phyloP scores from a whole-genome alignment of 2,329 filamentous ascomycete species.

The Fusarium sp. region DNA sequence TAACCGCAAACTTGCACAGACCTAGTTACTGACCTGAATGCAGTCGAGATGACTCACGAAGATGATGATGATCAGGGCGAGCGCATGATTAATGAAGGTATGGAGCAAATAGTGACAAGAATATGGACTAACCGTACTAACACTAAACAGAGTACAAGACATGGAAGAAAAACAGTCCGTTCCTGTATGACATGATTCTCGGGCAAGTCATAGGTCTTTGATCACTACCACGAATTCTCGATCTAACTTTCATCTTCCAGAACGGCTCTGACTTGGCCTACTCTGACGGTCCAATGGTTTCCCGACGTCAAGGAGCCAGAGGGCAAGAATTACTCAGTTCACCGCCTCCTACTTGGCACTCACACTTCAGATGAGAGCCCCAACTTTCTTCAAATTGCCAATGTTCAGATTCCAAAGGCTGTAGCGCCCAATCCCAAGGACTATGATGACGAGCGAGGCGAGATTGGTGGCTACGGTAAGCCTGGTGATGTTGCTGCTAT shows the following conservation, averaged over 20 bases:
- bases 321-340: conserved; percentile 86
- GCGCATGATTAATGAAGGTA: conserved; percentile 93
- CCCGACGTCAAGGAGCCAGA: conserved; percentile 90
- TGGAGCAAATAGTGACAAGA: not conserved
- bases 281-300: conserved; percentile 97
- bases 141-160: conserved; percentile 87
- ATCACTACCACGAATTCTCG: not conserved
- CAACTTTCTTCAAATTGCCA: conserved; percentile 95
- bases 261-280: conserved; percentile 96
- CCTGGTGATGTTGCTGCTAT: conserved; percentile 75
- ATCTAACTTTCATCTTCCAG: conserved; percentile 46
- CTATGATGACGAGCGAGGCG: conserved; percentile 90
- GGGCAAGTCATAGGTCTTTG: conserved; percentile 59
- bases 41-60: conserved; percentile 62
- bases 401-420: conserved; percentile 89
- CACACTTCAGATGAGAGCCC: conserved; percentile 87
- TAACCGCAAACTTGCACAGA: not conserved
- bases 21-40: conserved; percentile 1
- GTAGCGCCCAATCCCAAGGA: conserved; percentile 78
- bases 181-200: conserved; percentile 97
- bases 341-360: conserved; percentile 91
- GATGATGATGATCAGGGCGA: conserved; percentile 79
- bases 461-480: conserved; percentile 92
- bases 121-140: conserved; percentile 21
- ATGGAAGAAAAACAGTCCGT: conserved; percentile 99